Evolutionary conservation across 441 rosid genomes (phyloP).

Genomic region (Aquilaria agallochum): DNA sequence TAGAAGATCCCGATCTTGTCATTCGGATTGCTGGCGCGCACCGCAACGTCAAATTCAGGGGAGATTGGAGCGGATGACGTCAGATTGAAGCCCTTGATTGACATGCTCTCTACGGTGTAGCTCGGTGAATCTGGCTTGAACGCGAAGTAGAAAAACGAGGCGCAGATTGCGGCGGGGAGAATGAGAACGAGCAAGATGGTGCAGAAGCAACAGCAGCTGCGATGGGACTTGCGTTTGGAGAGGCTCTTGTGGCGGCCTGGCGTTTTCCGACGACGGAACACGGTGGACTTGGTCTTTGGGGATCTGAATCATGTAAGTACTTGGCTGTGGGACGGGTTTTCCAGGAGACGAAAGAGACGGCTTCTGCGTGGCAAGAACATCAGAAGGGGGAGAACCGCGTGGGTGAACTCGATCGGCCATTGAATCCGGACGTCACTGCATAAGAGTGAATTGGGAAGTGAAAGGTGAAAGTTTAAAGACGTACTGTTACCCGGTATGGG

Average conservation of each 20-base stretch:
- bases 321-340: slow-evolving; percentile 38
- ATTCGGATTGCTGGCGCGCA: slow-evolving; percentile 62
- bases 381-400: slow-evolving; percentile 4
- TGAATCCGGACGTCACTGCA: slow-evolving; percentile 2
- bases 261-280: slow-evolving; percentile 75
- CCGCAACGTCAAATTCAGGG: slow-evolving; percentile 50
- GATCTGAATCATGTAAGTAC: slow-evolving; percentile 78
- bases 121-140: slow-evolving; percentile 58
- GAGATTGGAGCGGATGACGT: slow-evolving; percentile 44
- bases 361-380: slow-evolving; percentile 7
- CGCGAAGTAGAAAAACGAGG: slow-evolving; percentile 53
- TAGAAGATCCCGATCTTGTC: slow-evolving; percentile 63
- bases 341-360: slow-evolving; percentile 14
- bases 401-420: slow-evolving; percentile 43
- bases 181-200: slow-evolving; percentile 23
- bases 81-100: slow-evolving; percentile 53
- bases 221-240: slow-evolving; percentile 32
- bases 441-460: too few relatives aligned
- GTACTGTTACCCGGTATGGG: too few relatives aligned
- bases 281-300: slow-evolving; percentile 89
- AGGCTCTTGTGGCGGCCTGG: slow-evolving; percentile 39
- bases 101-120: slow-evolving; percentile 46
- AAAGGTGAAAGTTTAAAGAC: too few relatives aligned
- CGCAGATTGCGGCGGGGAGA: slow-evolving; percentile 37
- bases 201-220: slow-evolving; percentile 33